Conservation (phyloP, 2,329 filamentous ascomycete species). For the Basipetospora sp. region DNA sequence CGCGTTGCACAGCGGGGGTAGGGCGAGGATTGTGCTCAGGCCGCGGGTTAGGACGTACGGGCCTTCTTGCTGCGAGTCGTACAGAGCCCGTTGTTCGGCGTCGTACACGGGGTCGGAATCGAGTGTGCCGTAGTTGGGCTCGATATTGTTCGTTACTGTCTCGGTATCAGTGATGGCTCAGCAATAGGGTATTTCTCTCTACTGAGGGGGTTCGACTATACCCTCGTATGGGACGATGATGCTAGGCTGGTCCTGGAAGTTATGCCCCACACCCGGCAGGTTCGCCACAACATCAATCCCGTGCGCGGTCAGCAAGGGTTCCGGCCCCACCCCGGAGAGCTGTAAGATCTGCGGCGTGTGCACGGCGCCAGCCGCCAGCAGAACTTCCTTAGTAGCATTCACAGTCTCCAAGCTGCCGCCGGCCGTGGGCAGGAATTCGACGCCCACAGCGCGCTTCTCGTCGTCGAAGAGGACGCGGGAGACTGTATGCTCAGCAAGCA, state of each 20-base stretch:
- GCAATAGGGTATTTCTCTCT: no score
- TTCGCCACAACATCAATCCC: conserved; percentile 27
- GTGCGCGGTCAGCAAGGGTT: conserved; percentile 19
- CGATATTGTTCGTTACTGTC: conserved; percentile 13
- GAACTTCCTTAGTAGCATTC: conserved; percentile 21
- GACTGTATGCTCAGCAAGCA: conserved; percentile 43
- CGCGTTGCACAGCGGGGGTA: conserved; percentile 20
- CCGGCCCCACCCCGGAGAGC: conserved; percentile 32
- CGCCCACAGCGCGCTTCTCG: conserved; percentile 37
- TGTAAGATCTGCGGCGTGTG: conserved; percentile 32
- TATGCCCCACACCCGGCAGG: conserved; percentile 33
- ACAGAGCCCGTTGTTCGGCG: conserved; percentile 17
- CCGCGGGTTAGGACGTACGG: conserved; percentile 16
- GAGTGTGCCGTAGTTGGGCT: conserved; percentile 16
- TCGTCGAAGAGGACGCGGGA: conserved; percentile 36
- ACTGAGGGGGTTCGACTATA: conserved; percentile 5
- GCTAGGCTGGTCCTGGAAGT: conserved; percentile 27
- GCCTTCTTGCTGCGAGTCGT: conserved; percentile 16
- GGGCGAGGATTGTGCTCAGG: conserved; percentile 16
- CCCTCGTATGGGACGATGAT: conserved; percentile 12
- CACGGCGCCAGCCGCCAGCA: conserved; percentile 26
- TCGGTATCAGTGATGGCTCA: neutral
- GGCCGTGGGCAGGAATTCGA: conserved; percentile 38
- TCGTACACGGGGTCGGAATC: conserved; percentile 19
- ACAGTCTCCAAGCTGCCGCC: conserved; percentile 6